Percentiles rank a stretch among this genome's conserved stretches.
Conservation (phyloP, 1,284 basidiomycete species). For the Taiwanofungus camphoratus region DNA sequence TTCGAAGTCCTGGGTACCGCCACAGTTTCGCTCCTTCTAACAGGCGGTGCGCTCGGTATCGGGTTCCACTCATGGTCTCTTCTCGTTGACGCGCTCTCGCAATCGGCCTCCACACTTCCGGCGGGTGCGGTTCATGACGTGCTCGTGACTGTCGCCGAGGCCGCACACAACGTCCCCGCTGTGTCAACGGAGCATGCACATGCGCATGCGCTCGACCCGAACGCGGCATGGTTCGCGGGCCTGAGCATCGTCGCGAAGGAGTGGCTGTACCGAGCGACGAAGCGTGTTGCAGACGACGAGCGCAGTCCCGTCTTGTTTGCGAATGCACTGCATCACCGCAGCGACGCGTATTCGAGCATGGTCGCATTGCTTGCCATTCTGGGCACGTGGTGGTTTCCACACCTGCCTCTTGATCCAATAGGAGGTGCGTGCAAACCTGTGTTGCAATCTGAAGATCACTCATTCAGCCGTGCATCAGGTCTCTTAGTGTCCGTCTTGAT, state of each 20-base stretch:
- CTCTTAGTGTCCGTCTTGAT: slow-evolving; percentile 88
- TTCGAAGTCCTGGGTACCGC: slow-evolving; percentile 92
- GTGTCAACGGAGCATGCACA: slow-evolving; percentile 41
- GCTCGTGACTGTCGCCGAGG: slow-evolving; percentile 49
- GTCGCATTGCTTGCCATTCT: slow-evolving; percentile 88
- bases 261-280: slow-evolving; percentile 86
- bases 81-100: slow-evolving; percentile 60
- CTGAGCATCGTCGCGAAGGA: slow-evolving; percentile 83
- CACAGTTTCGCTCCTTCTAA: slow-evolving; percentile 76
- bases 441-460: slow-evolving; percentile 5
- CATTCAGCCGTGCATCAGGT: slow-evolving; percentile 47
- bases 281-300: slow-evolving; percentile 85
- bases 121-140: slow-evolving; percentile 58
- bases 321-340: slow-evolving; percentile 92
- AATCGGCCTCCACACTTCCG: slow-evolving; percentile 50
- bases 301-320: slow-evolving; percentile 87
- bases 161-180: slow-evolving; percentile 47
- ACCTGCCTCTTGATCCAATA: slow-evolving; percentile 89
- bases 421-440: slow-evolving; percentile 56
- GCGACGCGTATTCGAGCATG: slow-evolving; percentile 86
- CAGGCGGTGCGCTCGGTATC: slow-evolving; percentile 87
- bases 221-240: slow-evolving; percentile 95
- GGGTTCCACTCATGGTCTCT: slow-evolving; percentile 90
- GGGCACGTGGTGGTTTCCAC: slow-evolving; percentile 79
- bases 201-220: slow-evolving; percentile 74